Evolutionary conservation across 192 early-diverging fungal genomes (phyloP).

Genomic region (Entrophospora sp.): DNA sequence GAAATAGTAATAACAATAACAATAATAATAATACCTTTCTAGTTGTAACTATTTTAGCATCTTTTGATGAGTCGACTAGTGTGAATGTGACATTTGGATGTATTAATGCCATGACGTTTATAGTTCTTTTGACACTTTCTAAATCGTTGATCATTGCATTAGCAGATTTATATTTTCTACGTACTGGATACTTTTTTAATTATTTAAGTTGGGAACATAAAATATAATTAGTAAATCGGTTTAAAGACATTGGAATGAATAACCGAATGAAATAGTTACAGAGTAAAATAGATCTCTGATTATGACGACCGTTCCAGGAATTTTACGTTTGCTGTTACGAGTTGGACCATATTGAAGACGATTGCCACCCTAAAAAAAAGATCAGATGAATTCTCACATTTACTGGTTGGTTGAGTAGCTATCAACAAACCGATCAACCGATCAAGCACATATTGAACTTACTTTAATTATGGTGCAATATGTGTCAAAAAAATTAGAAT

Average conservation of each 20-base stretch:
- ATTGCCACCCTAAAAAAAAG: conserved; percentile 37
- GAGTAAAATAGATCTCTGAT: conserved; percentile 58
- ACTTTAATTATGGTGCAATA: conserved; percentile 33
- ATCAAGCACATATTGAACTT: no score
- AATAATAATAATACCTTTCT: conserved; percentile 31
- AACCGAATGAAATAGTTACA: no score
- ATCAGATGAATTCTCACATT: no score
- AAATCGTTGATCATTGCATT: conserved; percentile 28
- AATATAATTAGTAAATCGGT: no score
- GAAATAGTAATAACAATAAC: no score
- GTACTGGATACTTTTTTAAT: conserved; percentile 42
- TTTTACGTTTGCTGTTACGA: conserved; percentile 20
- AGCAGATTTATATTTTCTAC: conserved; percentile 37
- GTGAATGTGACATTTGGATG: conserved; percentile 29
- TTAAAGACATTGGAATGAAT: no score
- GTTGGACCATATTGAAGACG: conserved; percentile 33
- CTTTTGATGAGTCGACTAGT: conserved; percentile 25
- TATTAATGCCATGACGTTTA: conserved; percentile 41
- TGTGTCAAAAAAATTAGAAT: conserved; percentile 23
- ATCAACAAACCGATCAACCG: no score
- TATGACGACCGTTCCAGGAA: conserved; percentile 47
- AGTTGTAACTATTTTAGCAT: conserved; percentile 23
- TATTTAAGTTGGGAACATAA: no score
- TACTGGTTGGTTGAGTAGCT: no score
- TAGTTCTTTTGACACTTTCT: conserved; percentile 36